phyloP scores from a whole-genome alignment of 441 rosid species.

The Sinapis alba region DNA sequence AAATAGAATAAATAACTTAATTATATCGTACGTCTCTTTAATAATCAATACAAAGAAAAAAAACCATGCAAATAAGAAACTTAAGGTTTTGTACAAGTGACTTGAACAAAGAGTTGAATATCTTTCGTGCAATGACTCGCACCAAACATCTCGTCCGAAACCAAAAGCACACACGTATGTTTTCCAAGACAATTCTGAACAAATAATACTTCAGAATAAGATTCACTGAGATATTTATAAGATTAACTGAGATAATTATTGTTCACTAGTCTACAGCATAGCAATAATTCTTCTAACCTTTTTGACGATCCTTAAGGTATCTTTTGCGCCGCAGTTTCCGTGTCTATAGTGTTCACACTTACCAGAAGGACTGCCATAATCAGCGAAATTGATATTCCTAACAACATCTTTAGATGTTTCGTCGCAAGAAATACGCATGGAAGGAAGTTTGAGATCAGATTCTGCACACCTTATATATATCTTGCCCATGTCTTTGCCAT shows the following conservation, averaged over 20 bases:
- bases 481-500: background rate
- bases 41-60: background rate
- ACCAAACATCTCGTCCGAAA: conserved; percentile 35
- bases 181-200: conserved; percentile 35
- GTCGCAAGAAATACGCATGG: background rate
- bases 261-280: background rate
- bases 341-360: conserved; percentile 17
- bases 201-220: background rate
- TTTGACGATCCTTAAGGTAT: conserved; percentile 4
- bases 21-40: background rate
- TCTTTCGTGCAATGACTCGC: conserved; percentile 5
- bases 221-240: background rate
- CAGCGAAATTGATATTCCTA: conserved; percentile 19
- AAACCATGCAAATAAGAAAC: background rate
- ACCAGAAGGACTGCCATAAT: conserved; percentile 31
- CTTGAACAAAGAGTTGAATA: background rate
- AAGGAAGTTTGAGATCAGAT: background rate
- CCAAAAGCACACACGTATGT: conserved; percentile 7
- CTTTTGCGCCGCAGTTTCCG: conserved; percentile 13
- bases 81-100: background rate
- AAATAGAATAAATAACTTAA: background rate
- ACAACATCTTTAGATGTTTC: background rate
- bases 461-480: background rate
- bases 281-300: conserved; percentile 10
- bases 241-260: too few relatives aligned